Evolutionary conservation across 2,329 filamentous ascomycete species (phyloP), one percentile per base, ranked within the genome.

Genomic region (Aureobasidium sp.): DNA sequence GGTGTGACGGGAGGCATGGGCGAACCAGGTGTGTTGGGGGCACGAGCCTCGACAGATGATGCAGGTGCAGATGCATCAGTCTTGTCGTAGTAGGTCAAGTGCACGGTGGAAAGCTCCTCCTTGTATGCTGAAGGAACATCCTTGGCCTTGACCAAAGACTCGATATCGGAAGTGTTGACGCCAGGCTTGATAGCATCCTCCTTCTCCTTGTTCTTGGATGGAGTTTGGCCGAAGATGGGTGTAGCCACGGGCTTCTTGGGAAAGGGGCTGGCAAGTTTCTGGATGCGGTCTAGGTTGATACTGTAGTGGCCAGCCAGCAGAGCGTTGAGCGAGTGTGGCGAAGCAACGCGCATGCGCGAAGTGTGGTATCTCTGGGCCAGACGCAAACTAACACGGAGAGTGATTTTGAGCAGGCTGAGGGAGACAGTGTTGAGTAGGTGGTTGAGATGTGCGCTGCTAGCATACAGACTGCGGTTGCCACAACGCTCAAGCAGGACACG

Each of bases 391-490:
- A 99, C 84, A 64, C 89, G 85, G 43, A 99, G 81, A 9, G 90
- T 88, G 31, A 83, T 82, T 69, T 88, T 85, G 58, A 99, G 80
- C 51, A 99, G 81, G 29, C 85, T 83, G 61, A 93, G 80, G 25
- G 88, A 92, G 2, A 90, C 93, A 46, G 89, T 93, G 73, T 96
- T 90, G 62, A 99, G 82, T 42, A 99, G 81, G 70, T 92, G 87
- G 71, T 93, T 94, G 63, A 99, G 78, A 68, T 95, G 89, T 65
- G 87, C 81, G 72, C 93, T 97, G 78, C 94, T 99, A 63, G 88
- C 90, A 73, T 97, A 99, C 68, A 99, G 86, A 76, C 92, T 96
- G 67, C 95, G 83, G 71, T 99, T 99, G 62, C 93, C 94, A 74
- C 94, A 99, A 71, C 96, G 94, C 71, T 97, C 90, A 55, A 97